These are phyloP conservation scores for Berkeleyomyces basicola DNA, from an alignment of 2,329 filamentous ascomycete species.

Conservation along the genomic window DNA sequence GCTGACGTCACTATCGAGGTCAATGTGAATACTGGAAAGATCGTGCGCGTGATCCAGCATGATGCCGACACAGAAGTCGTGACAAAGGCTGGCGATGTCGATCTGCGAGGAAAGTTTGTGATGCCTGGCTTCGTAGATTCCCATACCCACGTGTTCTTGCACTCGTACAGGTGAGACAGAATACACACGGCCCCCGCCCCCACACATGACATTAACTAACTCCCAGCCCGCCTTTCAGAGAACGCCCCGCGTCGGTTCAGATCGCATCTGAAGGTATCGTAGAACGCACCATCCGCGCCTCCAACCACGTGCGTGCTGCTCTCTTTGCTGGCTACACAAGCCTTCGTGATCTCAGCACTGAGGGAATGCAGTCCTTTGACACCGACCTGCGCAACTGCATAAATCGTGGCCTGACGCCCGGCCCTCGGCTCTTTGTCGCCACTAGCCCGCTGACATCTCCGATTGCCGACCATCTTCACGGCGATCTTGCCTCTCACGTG, in stretches of 20 bases:
- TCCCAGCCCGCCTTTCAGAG: slow-evolving; percentile 17
- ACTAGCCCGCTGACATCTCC: slow-evolving; percentile 33
- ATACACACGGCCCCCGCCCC: background rate
- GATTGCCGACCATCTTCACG: slow-evolving; percentile 22
- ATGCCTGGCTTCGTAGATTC: slow-evolving; percentile 38
- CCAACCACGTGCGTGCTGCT: slow-evolving; percentile 34
- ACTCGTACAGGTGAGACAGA: slow-evolving; percentile 26
- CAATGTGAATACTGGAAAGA: slow-evolving; percentile 24
- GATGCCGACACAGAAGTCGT: slow-evolving; percentile 17
- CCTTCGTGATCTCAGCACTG: slow-evolving; percentile 39
- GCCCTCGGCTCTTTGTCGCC: slow-evolving; percentile 38
- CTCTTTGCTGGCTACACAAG: slow-evolving; percentile 42
- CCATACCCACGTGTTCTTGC: slow-evolving; percentile 40
- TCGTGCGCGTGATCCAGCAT: slow-evolving; percentile 22
- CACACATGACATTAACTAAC: background rate
- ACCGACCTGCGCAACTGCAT: slow-evolving; percentile 35
- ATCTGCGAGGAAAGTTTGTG: slow-evolving; percentile 35
- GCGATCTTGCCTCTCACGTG: background rate
- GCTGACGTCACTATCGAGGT: slow-evolving; percentile 28
- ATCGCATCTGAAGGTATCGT: slow-evolving; percentile 42
- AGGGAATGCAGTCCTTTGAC: slow-evolving; percentile 33
- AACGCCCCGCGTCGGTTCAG: slow-evolving; percentile 28
- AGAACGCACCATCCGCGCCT: slow-evolving; percentile 37
- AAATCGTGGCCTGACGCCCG: slow-evolving; percentile 35
- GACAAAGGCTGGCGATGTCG: slow-evolving; percentile 26